A percentile compares a stretch with the other conserved stretches of the same genome.
These are phyloP conservation scores for Strigomonas galati DNA, from an alignment of 208 protist genomes.

Conservation along the genomic window DNA sequence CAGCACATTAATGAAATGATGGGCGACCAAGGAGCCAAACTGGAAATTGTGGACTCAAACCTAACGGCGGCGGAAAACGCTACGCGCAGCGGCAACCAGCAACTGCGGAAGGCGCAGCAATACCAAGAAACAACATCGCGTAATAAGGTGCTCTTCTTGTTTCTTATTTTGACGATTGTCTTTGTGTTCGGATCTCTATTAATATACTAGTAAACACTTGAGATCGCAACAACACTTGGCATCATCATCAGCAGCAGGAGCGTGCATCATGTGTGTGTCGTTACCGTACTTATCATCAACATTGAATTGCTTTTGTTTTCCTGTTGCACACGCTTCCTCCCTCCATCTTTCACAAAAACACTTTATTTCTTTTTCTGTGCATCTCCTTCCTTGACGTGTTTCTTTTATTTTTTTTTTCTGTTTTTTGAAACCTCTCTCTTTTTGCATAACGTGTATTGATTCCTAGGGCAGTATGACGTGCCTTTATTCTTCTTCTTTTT, in stretches of 20 bases:
- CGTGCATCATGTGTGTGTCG: too few species aligned
- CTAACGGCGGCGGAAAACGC: slow-evolving; percentile 43
- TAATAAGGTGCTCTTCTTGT: slow-evolving; percentile 14
- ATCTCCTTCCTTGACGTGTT: background rate
- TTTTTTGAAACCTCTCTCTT: background rate
- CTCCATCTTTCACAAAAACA: background rate
- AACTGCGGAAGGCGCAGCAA: slow-evolving; percentile 61
- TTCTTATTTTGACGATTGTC: slow-evolving; percentile 6
- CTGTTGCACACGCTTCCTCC: too few species aligned
- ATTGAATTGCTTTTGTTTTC: too few species aligned
- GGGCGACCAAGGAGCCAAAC: slow-evolving; percentile 70
- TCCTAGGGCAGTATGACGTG: background rate
- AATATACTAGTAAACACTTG: background rate
- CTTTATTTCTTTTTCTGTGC: too few species aligned
- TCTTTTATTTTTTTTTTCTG: slow-evolving; percentile 11
- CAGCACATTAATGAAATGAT: slow-evolving; percentile 83
- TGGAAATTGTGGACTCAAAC: slow-evolving; percentile 72
- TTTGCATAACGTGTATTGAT: background rate
- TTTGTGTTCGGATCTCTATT: slow-evolving; percentile 1
- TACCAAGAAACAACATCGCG: slow-evolving; percentile 35
- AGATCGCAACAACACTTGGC: background rate
- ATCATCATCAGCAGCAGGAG: too few species aligned
- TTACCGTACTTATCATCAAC: too few species aligned
- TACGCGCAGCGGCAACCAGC: slow-evolving; percentile 59
- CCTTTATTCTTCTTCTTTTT: background rate